phyloP scores from a whole-genome alignment of 164 flowering plant species.

The Sedum album region DNA sequence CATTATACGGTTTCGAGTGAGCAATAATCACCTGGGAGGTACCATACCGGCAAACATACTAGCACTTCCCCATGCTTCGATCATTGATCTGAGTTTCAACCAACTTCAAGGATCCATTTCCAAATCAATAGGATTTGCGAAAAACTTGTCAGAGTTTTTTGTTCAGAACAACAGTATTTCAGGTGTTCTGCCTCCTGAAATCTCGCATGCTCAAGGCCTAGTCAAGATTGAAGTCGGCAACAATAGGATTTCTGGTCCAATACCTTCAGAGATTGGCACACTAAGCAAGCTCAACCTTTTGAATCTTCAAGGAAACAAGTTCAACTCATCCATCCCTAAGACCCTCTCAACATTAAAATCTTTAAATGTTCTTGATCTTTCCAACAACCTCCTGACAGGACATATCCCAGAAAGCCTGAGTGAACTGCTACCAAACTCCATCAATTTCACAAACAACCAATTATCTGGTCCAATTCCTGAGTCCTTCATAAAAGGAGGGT shows the following conservation, averaged over 20 bases:
- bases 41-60: slow-evolving; percentile 52
- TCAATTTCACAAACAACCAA: slow-evolving; percentile 67
- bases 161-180: slow-evolving; percentile 63
- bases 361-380: slow-evolving; percentile 78
- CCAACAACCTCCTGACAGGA: slow-evolving; percentile 69
- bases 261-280: slow-evolving; percentile 64
- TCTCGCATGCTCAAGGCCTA: slow-evolving; percentile 47
- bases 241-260: slow-evolving; percentile 68
- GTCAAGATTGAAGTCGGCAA: slow-evolving; percentile 84
- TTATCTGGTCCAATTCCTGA: slow-evolving; percentile 80
- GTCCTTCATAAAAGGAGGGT: slow-evolving; percentile 49
- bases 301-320: slow-evolving; percentile 52
- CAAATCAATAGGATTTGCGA: slow-evolving; percentile 36
- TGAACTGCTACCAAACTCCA: slow-evolving; percentile 60
- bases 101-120: slow-evolving; percentile 47
- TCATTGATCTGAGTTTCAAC: slow-evolving; percentile 62
- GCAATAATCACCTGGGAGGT: slow-evolving; percentile 54
- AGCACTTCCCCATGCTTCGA: slow-evolving; percentile 66
- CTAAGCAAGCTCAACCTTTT: slow-evolving; percentile 57
- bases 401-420: slow-evolving; percentile 58
- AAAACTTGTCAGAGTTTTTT: slow-evolving; percentile 67
- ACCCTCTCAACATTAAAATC: slow-evolving; percentile 59
- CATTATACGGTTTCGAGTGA: slow-evolving; percentile 71
- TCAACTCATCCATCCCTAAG: slow-evolving; percentile 64
- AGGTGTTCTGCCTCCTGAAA: slow-evolving; percentile 63